These are phyloP conservation scores for Verruconis gallopava DNA, from an alignment of 2,329 filamentous ascomycete genomes.

Conservation along the genomic window DNA sequence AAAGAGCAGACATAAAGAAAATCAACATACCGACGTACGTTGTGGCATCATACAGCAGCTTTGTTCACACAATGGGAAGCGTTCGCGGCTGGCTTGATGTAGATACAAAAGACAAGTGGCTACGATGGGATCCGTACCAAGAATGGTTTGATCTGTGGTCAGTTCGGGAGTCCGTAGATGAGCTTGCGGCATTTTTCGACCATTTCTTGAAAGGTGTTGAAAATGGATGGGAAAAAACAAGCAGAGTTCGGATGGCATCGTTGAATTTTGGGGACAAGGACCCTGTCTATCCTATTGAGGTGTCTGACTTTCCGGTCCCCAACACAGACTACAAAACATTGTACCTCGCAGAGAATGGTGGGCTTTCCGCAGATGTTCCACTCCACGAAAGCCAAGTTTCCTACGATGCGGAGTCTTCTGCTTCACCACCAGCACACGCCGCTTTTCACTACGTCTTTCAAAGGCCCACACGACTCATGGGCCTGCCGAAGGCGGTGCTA, in stretches of 20 bases:
- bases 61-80: conserved; percentile 15
- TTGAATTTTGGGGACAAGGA: conserved; percentile 1
- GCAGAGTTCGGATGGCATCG: neutral
- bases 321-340: neutral
- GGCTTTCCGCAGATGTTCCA: neutral
- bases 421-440: neutral
- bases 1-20: conserved; percentile 15
- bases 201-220: conserved; percentile 1
- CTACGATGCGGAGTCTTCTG: neutral
- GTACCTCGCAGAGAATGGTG: neutral
- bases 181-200: conserved; percentile 19
- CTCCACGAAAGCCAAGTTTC: neutral
- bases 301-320: neutral
- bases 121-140: conserved; percentile 28
- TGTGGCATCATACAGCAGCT: conserved; percentile 14
- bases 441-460: neutral
- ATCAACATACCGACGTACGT: conserved; percentile 17
- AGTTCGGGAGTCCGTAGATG: conserved; percentile 21
- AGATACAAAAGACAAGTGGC: conserved; percentile 29
- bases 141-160: conserved; percentile 36
- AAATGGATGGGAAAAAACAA: conserved; percentile 3
- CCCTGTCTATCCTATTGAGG: neutral
- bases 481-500: neutral
- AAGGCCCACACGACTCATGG: neutral
- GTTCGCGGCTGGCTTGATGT: conserved; percentile 27